Conservation (phyloP, 345 rosid species). For the Rhodamnia rubescens region DNA sequence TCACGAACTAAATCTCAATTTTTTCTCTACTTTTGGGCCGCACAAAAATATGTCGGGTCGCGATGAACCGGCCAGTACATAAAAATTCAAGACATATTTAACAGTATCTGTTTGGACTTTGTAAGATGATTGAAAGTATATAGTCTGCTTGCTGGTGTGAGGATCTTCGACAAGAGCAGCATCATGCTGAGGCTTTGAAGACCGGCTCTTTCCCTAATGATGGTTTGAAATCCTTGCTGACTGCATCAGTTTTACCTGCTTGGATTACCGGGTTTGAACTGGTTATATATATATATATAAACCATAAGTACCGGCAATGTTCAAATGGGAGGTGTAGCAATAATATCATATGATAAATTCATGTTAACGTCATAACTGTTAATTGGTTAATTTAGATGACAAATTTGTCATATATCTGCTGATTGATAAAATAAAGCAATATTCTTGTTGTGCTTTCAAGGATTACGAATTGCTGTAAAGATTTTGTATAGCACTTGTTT, state of each 20-base stretch:
- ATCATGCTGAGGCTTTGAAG: not conserved
- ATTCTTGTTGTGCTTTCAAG: not conserved
- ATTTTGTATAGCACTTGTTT: not conserved
- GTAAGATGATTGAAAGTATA: not conserved
- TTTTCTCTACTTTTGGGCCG: no score
- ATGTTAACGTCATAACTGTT: not conserved
- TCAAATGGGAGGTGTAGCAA: not conserved
- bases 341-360: not conserved
- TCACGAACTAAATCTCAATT: no score
- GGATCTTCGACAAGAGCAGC: not conserved
- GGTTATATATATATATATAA: not conserved
- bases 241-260: not conserved
- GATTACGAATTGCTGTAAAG: not conserved
- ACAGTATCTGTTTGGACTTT: not conserved
- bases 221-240: not conserved
- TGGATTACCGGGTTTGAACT: not conserved
- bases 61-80: no score
- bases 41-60: no score
- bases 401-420: not conserved
- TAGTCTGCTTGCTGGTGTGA: not conserved
- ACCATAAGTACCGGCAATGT: not conserved
- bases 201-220: not conserved
- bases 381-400: not conserved
- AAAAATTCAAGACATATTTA: no score
- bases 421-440: not conserved